Evolutionary conservation across 2,329 filamentous ascomycete genomes (phyloP).

Genomic region (Paraphaeosphaeria minitans): DNA sequence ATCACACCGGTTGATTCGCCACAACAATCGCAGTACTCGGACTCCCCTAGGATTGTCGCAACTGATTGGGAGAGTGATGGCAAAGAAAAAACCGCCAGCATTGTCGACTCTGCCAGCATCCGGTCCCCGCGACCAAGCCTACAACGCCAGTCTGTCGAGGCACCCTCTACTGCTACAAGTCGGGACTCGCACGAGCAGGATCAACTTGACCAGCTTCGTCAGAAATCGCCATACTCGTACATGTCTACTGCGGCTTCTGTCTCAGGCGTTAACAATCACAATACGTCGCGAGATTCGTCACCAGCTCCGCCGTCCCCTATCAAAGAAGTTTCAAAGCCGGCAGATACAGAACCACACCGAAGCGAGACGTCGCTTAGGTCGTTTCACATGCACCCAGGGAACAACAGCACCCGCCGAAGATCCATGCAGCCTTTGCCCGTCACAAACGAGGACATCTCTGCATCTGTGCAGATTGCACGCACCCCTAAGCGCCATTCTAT

Average conservation of each 20-base stretch:
- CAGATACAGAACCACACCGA: conserved; percentile 37
- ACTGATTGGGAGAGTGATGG: conserved; percentile 40
- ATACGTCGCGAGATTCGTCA: conserved; percentile 44
- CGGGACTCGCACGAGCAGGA: conserved; percentile 41
- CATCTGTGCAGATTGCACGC: conserved; percentile 22
- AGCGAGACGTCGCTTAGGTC: conserved; percentile 45
- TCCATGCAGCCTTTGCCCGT: conserved; percentile 47
- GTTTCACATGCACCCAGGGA: conserved; percentile 46
- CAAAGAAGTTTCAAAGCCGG: conserved; percentile 30
- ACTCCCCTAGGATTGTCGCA: conserved; percentile 36
- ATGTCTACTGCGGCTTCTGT: conserved; percentile 44
- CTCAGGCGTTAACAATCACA: conserved; percentile 38
- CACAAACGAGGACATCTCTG: conserved; percentile 40
- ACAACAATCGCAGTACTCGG: conserved; percentile 33
- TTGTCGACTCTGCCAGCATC: conserved; percentile 37
- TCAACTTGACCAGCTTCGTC: conserved; percentile 45
- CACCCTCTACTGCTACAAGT: conserved; percentile 43
- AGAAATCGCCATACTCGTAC: conserved; percentile 45
- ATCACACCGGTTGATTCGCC: conserved; percentile 44
- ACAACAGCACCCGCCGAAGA: conserved; percentile 38
- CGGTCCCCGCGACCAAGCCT: conserved; percentile 33
- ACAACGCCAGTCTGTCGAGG: conserved; percentile 41
- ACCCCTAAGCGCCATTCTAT: conserved; percentile 39
- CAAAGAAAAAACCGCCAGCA: conserved; percentile 33
- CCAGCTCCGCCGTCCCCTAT: conserved; percentile 43